Base-by-base conservation (phyloP, 192 early-diverging fungal genomes). In the Oehlia diaphana region DNA sequence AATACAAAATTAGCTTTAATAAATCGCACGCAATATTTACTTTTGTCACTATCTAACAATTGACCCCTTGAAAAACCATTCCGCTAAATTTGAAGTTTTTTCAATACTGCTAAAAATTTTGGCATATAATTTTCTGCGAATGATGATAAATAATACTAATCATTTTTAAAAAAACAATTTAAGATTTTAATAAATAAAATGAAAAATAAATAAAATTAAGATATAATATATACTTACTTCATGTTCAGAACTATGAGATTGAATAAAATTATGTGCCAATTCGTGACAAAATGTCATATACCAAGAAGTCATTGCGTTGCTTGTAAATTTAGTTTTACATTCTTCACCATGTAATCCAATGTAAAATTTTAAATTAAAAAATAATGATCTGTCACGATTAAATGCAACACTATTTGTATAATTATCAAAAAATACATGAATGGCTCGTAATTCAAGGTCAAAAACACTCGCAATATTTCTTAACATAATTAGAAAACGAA, bases 311-410 rank as follows among this genome's bases (percentile, higher is more conserved):
- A 86, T 26, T 2, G 82, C 83, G 13, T 87, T 86, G 49, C 62
- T 80, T 23, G 81, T 71, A 23, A 58, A 37, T 16, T 16, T 23
- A 7, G 82, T 75, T 2, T 75, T 49, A 4, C 71, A 80, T 9
- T 71, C 67, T 63, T 85, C 83, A 66, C 87, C 88, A 68, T 94
- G 93, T 75, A 94, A 79, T 0, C 84, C 90, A 4, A 92, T 80
- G 80, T 91, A 97, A 83, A 87, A 97, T 16, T 95, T 80, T 65
- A 92, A 79, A 68, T 97, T 97, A 83, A 97, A 95, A 77, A 96
- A 97, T 44, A 97, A 83, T 14, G 90, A 83, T 0, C 90, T 86
- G 26, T 86, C 89, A 2, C 91, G 87, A 72, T 96, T 95, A 73
- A 97, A 96, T 7, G 95, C 95, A 81, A 96, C 91, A 1, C 92